Percentiles rank a stretch among this genome's conserved stretches.
phyloP scores from a whole-genome alignment of 257 asterid genomes.

The Nyctanthes arbortristis region DNA sequence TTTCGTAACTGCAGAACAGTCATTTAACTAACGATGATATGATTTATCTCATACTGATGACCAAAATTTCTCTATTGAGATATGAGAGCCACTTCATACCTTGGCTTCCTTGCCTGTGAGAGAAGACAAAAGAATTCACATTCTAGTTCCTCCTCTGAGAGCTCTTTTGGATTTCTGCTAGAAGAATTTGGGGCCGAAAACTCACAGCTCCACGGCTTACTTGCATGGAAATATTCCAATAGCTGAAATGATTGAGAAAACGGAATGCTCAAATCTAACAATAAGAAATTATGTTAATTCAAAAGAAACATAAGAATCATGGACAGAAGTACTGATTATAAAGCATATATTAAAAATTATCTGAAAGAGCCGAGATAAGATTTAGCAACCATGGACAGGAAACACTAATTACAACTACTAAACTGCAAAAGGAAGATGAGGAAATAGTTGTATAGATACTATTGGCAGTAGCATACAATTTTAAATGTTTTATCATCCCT shows the following conservation, averaged over 20 bases:
- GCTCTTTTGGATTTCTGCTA: slow-evolving; percentile 43
- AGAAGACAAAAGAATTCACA: slow-evolving; percentile 43
- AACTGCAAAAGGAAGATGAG: not conserved
- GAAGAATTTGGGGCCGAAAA: slow-evolving; percentile 36
- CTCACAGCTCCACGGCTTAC: slow-evolving; percentile 66
- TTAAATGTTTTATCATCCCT: not conserved
- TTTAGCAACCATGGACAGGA: not conserved
- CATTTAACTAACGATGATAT: slow-evolving; percentile 14
- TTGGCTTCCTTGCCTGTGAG: slow-evolving; percentile 49
- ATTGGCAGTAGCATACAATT: too few species aligned
- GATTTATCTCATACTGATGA: slow-evolving; percentile 5
- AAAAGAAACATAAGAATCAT: not conserved
- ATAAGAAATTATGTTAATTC: not conserved
- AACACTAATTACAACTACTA: not conserved
- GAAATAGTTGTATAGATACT: not conserved
- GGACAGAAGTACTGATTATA: too few species aligned
- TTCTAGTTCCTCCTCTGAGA: slow-evolving; percentile 56
- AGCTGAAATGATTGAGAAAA: slow-evolving; percentile 44
- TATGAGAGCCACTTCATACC: slow-evolving; percentile 41
- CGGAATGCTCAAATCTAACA: not conserved
- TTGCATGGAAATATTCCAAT: slow-evolving; percentile 44
- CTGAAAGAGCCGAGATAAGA: not conserved
- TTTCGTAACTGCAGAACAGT: slow-evolving; percentile 44
- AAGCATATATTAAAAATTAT: too few species aligned
- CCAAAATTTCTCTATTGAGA: slow-evolving; percentile 6